These are phyloP conservation scores for Penicillium malachiteum DNA, from an alignment of 495 filamentous ascomycete genomes.

Conservation along the genomic window DNA sequence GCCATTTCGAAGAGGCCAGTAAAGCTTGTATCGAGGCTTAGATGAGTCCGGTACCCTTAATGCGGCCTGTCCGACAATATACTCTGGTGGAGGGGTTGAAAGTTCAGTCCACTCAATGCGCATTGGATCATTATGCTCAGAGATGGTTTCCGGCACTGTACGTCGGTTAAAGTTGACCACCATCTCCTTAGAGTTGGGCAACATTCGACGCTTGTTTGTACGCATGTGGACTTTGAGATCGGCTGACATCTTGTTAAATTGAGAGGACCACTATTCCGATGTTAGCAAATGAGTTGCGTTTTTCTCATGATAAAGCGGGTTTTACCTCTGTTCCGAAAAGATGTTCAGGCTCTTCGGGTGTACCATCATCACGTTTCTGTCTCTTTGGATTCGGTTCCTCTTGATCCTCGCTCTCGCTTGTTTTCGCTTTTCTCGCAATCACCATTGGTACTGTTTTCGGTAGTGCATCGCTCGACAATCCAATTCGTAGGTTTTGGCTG, in stretches of 20 bases:
- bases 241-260: conserved; percentile 75
- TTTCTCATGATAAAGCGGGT: not conserved
- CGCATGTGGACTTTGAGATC: conserved; percentile 91
- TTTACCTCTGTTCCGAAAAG: conserved; percentile 81
- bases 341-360: conserved; percentile 65
- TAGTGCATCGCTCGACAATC: conserved; percentile 88
- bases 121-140: conserved; percentile 89
- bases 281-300: conserved; percentile 14
- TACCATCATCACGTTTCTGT: conserved; percentile 67
- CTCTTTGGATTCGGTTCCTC: conserved; percentile 85
- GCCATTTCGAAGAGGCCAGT: conserved; percentile 86
- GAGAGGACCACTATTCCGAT: conserved; percentile 59
- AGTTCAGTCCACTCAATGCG: conserved; percentile 95
- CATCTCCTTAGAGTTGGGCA: conserved; percentile 93
- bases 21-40: conserved; percentile 83
- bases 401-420: conserved; percentile 79
- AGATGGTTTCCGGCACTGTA: conserved; percentile 76
- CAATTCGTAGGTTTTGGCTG: conserved; percentile 94
- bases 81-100: conserved; percentile 61
- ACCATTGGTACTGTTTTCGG: conserved; percentile 94
- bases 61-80: conserved; percentile 78
- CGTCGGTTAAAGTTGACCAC: conserved; percentile 89
- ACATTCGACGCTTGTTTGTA: conserved; percentile 82
- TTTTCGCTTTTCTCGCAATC: conserved; percentile 71
- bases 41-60: conserved; percentile 85